These are phyloP conservation scores for Cutaneotrichosporon sp. DNA, from an alignment of 1,284 basidiomycete species.

Conservation along the genomic window DNA sequence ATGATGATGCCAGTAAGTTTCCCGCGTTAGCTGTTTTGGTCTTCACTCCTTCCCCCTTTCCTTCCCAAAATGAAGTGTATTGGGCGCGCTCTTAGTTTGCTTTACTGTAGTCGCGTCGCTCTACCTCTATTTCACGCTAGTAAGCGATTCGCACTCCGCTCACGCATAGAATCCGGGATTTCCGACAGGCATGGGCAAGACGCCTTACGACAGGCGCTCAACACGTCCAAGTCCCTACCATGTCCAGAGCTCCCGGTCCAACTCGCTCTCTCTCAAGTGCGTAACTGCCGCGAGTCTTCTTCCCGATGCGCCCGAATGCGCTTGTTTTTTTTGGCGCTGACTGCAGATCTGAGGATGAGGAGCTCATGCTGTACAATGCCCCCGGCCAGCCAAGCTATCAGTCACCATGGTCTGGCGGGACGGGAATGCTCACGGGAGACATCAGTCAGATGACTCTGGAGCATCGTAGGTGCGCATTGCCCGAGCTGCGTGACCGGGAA, in stretches of 20 bases:
- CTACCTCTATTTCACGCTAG: not conserved
- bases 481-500: not conserved
- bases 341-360: conserved; percentile 36
- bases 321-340: conserved; percentile 4
- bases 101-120: too few species aligned
- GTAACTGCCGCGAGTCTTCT: conserved; percentile 3
- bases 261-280: conserved; percentile 31
- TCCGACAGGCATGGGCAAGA: conserved; percentile 2
- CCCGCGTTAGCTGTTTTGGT: too few species aligned
- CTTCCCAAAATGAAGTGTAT: too few species aligned
- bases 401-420: conserved; percentile 25
- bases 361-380: conserved; percentile 24
- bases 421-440: conserved; percentile 22
- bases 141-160: not conserved
- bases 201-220: conserved; percentile 15
- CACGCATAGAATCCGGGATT: not conserved
- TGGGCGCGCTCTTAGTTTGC: too few species aligned
- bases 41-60: too few species aligned
- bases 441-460: conserved; percentile 30
- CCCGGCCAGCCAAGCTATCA: conserved; percentile 22
- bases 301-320: too few species aligned
- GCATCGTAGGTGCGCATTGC: conserved; percentile 26
- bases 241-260: conserved; percentile 24
- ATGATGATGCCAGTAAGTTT: conserved; percentile 11
- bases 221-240: conserved; percentile 33